These are phyloP conservation scores for Spongispora temasekensis DNA, from an alignment of 1,284 basidiomycete species.

Conservation along the genomic window DNA sequence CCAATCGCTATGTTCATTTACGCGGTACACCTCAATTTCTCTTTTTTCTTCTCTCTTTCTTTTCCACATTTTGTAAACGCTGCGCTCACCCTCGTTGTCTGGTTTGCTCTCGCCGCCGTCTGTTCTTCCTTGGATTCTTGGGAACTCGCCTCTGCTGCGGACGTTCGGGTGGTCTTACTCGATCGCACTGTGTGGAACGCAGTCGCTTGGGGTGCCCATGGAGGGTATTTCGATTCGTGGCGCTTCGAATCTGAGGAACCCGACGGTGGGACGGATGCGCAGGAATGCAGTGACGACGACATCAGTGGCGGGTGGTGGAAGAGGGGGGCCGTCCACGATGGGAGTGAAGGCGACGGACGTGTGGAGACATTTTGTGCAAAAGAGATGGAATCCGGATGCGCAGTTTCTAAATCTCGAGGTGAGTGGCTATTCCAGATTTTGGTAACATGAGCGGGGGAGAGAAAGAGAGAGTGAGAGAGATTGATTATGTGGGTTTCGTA, in stretches of 20 bases:
- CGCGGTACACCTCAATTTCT: slow-evolving; percentile 25
- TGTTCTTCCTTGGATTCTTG: too few species aligned
- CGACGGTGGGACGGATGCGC: slow-evolving; percentile 51
- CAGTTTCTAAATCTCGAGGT: slow-evolving; percentile 83
- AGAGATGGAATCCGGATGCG: slow-evolving; percentile 65
- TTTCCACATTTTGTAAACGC: slow-evolving; percentile 30
- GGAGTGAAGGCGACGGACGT: slow-evolving; percentile 52
- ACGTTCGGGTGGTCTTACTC: slow-evolving; percentile 17
- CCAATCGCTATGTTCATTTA: slow-evolving; percentile 17
- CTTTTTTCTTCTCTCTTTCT: slow-evolving; percentile 31
- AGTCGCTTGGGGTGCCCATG: slow-evolving; percentile 26
- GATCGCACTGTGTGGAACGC: slow-evolving; percentile 39
- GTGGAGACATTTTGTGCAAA: slow-evolving; percentile 71
- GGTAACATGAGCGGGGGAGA: too few species aligned
- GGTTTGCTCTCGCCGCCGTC: slow-evolving; percentile 30
- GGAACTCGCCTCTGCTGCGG: slow-evolving; percentile 27
- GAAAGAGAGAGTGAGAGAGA: slow-evolving; percentile 28
- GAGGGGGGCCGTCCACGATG: slow-evolving; percentile 16
- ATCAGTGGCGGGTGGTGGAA: slow-evolving; percentile 15
- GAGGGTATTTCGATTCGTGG: slow-evolving; percentile 36
- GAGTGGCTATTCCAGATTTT: too few species aligned
- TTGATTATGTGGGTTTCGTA: slow-evolving; percentile 32
- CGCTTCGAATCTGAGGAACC: slow-evolving; percentile 35
- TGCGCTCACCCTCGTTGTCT: slow-evolving; percentile 42
- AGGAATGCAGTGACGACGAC: slow-evolving; percentile 52